phyloP scores from a whole-genome alignment of 345 rosid species.

The Salix purpurea region DNA sequence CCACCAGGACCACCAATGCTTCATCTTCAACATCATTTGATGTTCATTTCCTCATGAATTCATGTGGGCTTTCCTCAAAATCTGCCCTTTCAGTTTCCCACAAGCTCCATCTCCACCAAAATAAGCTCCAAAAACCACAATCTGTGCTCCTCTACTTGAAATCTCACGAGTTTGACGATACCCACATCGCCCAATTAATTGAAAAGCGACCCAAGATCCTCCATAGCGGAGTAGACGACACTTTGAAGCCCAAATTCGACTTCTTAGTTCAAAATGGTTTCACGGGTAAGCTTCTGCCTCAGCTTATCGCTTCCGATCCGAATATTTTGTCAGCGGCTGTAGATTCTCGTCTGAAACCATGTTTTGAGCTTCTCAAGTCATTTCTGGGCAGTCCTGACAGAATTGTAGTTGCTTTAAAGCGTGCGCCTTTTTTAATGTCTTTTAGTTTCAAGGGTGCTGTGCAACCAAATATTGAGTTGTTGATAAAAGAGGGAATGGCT shows the following conservation, averaged over 20 bases:
- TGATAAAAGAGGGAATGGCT: too few relatives aligned
- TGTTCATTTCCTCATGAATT: not conserved
- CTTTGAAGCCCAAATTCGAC: constrained; percentile 23
- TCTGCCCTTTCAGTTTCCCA: constrained; percentile 9
- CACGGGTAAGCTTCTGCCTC: constrained; percentile 6
- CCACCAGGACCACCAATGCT: too few relatives aligned
- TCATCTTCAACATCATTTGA: not conserved
- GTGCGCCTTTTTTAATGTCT: too few relatives aligned
- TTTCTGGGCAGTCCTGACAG: too few relatives aligned
- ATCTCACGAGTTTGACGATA: constrained; percentile 7
- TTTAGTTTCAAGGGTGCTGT: too few relatives aligned
- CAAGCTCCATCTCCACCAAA: not conserved
- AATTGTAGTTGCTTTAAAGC: too few relatives aligned
- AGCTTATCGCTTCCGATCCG: constrained; percentile 6
- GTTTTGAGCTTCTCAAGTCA: constrained; percentile 3
- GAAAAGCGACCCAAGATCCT: constrained; percentile 5
- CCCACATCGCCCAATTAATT: constrained; percentile 14
- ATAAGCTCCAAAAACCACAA: not conserved
- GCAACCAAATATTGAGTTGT: too few relatives aligned
- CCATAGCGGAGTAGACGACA: constrained; percentile 1
- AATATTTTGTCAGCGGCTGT: not conserved
- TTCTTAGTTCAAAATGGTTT: constrained; percentile 8
- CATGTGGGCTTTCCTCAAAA: constrained; percentile 7
- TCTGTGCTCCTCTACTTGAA: constrained; percentile 20
- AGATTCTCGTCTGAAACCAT: constrained; percentile 1